A percentile compares a stretch with the other conserved stretches of the same genome.
Evolutionary conservation across 2,329 filamentous ascomycete species (phyloP).

Genomic region (Monosporascus sp.): DNA sequence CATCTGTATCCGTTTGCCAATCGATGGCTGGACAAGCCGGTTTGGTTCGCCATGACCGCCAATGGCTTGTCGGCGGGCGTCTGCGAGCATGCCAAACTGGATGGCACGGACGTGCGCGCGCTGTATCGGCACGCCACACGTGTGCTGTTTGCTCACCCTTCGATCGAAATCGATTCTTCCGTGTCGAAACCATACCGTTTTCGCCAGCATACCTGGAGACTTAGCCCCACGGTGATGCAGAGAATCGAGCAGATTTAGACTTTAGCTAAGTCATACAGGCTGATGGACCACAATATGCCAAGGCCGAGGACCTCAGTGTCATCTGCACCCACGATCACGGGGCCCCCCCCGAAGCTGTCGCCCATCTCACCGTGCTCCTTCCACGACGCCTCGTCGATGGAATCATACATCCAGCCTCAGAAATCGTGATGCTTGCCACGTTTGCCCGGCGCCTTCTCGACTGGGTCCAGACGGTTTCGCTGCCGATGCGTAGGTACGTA

Average conservation of each 20-base stretch:
- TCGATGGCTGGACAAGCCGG: conserved; percentile 13
- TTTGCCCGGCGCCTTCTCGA: conserved; percentile 9
- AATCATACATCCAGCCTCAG: no score
- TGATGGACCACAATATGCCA: conserved; percentile 5
- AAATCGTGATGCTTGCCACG: conserved; percentile 4
- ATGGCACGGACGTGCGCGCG: conserved; percentile 8
- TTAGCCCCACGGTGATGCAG: not conserved
- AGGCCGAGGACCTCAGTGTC: conserved; percentile 1
- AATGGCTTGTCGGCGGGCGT: conserved; percentile 10
- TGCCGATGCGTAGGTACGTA: conserved; percentile 5
- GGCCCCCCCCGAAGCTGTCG: conserved; percentile 7
- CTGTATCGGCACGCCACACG: conserved; percentile 4
- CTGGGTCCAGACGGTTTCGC: conserved; percentile 11
- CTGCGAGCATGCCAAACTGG: conserved; percentile 13
- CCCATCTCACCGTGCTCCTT: conserved; percentile 6
- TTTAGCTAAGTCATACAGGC: conserved; percentile 1
- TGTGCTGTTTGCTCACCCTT: not conserved
- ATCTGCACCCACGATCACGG: conserved; percentile 1
- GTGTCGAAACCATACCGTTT: not conserved
- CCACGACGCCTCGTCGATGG: conserved; percentile 7
- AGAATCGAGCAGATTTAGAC: conserved; percentile 3
- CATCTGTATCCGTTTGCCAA: conserved; percentile 6
- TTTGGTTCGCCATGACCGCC: conserved; percentile 9
- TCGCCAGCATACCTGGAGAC: conserved; percentile 1
- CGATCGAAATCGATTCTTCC: not conserved